phyloP scores from a whole-genome alignment of 148 eudicot genomes.

The Polygonum aviculare region DNA sequence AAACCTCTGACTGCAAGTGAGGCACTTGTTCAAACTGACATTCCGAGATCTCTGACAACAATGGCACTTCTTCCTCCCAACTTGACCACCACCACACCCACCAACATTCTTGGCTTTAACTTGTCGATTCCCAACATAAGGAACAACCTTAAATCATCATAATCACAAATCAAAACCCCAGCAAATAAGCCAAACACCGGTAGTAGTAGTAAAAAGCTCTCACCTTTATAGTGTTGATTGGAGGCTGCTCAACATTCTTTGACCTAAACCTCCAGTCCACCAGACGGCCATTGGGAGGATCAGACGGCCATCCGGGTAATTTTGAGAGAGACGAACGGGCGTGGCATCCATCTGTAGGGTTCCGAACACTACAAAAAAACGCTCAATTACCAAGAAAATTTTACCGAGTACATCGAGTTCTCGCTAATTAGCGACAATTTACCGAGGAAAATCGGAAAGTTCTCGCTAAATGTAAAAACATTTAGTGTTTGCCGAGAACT shows the following conservation, averaged over 20 bases:
- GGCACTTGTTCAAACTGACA: conserved; percentile 46
- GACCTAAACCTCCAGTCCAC: conserved; percentile 57
- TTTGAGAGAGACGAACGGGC: too few relatives aligned
- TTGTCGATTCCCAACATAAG: conserved; percentile 29
- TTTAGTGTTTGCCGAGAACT: too few relatives aligned
- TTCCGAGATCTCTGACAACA: conserved; percentile 56
- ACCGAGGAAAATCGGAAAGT: too few relatives aligned
- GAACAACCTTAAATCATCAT: conserved; percentile 35
- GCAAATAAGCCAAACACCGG: background rate
- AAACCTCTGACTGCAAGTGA: conserved; percentile 50
- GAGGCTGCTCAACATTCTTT: conserved; percentile 68
- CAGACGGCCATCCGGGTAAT: too few relatives aligned
- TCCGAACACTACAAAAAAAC: too few relatives aligned
- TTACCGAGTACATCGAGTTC: too few relatives aligned
- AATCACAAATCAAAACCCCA: conserved; percentile 7
- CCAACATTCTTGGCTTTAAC: conserved; percentile 26
- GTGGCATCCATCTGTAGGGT: too few relatives aligned
- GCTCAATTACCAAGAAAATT: too few relatives aligned
- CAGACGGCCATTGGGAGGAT: conserved; percentile 15
- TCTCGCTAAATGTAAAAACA: too few relatives aligned
- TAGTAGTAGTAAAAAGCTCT: background rate
- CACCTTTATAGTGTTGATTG: conserved; percentile 73
- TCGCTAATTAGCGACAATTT: too few relatives aligned
- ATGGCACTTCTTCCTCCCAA: conserved; percentile 53
- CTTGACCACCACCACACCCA: background rate